A percentile compares a stretch with the other conserved stretches of the same genome.
Evolutionary conservation across 768 basidiomycete species (phyloP).

Genomic region (Rubroboletus satanas): DNA sequence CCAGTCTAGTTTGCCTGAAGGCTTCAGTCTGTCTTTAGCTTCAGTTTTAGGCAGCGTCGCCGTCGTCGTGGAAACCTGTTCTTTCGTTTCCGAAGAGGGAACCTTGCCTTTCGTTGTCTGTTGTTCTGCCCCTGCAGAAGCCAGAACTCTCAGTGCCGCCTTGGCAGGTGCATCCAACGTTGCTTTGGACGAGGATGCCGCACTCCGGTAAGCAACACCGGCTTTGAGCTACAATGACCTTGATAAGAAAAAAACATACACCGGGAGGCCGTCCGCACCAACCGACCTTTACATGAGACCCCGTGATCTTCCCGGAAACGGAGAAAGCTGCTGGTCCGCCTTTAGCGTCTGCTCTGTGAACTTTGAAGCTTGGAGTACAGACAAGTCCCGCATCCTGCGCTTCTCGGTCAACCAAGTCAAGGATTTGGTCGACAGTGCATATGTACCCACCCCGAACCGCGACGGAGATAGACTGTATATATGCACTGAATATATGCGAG

Average conservation of each 20-base stretch:
- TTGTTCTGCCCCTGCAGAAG: conserved; percentile 11
- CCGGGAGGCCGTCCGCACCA: not conserved
- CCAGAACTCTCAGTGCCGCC: conserved; percentile 9
- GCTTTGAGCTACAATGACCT: conserved; percentile 14
- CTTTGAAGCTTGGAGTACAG: conserved; percentile 31
- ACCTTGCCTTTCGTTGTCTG: conserved; percentile 23
- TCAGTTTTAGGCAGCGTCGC: conserved; percentile 17
- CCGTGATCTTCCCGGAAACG: conserved; percentile 43
- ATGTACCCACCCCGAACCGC: conserved; percentile 41
- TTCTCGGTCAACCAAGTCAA: not conserved
- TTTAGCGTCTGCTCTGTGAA: conserved; percentile 33
- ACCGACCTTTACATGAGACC: conserved; percentile 44
- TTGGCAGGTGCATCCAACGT: conserved; percentile 34
- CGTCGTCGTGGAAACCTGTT: conserved; percentile 25
- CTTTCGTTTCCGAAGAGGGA: conserved; percentile 24
- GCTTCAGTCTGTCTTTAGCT: conserved; percentile 29
- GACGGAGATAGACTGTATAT: conserved; percentile 73
- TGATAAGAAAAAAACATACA: not conserved
- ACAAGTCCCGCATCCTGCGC: conserved; percentile 45
- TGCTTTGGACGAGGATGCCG: conserved; percentile 42
- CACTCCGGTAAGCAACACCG: not conserved
- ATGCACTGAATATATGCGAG: conserved; percentile 51
- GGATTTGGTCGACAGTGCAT: not conserved
- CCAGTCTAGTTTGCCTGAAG: conserved; percentile 57
- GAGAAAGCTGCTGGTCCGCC: conserved; percentile 11